phyloP scores from a whole-genome alignment of 768 basidiomycete species.

The Suillus bovinus region DNA sequence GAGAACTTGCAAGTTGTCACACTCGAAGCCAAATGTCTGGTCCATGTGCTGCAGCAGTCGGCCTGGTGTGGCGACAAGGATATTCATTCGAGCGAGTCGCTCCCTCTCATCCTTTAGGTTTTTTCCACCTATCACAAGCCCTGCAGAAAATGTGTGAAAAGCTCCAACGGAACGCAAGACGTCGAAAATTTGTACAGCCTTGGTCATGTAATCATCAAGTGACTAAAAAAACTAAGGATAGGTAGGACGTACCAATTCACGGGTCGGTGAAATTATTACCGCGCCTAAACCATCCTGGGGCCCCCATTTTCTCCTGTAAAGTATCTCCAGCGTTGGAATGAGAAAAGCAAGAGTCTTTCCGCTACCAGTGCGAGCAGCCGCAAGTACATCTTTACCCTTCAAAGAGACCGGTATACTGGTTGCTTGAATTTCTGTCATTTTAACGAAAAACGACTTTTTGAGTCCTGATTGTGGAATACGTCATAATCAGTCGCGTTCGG shows the following conservation, averaged over 20 bases:
- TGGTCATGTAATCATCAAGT: conserved; percentile 5
- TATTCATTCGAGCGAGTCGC: conserved; percentile 90
- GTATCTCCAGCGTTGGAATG: conserved; percentile 62
- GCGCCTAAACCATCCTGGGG: conserved; percentile 81
- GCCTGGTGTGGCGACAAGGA: conserved; percentile 97
- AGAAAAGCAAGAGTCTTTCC: conserved; percentile 78
- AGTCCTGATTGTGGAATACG: conserved; percentile 52
- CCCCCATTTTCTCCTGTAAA: conserved; percentile 69
- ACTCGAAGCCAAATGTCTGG: conserved; percentile 93
- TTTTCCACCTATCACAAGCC: conserved; percentile 95
- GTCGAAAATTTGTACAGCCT: conserved; percentile 99
- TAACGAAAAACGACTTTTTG: conserved; percentile 81
- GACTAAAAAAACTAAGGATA: background rate
- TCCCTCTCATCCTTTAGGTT: conserved; percentile 91
- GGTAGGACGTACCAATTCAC: conserved; percentile 71
- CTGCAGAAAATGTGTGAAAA: conserved; percentile 90
- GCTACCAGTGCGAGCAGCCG: conserved; percentile 69
- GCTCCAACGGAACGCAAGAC: conserved; percentile 92
- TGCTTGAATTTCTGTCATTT: conserved; percentile 82
- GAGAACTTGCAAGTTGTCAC: conserved; percentile 86
- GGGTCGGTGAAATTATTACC: conserved; percentile 89
- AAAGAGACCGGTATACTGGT: conserved; percentile 60
- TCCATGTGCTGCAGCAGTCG: conserved; percentile 97
- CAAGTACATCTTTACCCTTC: conserved; percentile 65
- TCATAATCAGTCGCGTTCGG: conserved; percentile 4